Percentiles rank a stretch among this genome's conserved stretches.
Conservation (phyloP, 495 filamentous ascomycete genomes). For the Diplogelasinospora grovesii region DNA sequence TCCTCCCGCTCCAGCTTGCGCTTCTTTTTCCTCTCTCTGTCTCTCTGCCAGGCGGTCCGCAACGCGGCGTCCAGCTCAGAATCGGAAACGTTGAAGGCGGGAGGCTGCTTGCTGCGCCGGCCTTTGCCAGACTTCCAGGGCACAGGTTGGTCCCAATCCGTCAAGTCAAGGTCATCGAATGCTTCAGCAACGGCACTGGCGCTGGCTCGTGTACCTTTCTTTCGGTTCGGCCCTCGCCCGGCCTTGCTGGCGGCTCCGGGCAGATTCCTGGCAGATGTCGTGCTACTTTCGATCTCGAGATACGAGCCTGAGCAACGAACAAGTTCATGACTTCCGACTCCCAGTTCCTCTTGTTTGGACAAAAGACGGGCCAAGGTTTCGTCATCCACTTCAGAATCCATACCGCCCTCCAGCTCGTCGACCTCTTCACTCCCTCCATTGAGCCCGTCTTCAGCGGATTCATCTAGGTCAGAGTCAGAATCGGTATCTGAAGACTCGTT, state of each 20-base stretch:
- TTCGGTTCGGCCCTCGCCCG: neutral
- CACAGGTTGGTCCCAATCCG: constrained; percentile 68
- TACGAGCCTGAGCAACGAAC: constrained; percentile 43
- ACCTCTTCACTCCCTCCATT: too few species aligned
- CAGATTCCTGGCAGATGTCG: too few species aligned
- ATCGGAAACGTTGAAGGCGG: constrained; percentile 58
- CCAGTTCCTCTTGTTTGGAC: constrained; percentile 61
- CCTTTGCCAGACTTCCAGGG: constrained; percentile 49
- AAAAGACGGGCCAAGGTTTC: constrained; percentile 54
- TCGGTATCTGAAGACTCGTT: constrained; percentile 1
- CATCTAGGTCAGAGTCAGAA: constrained; percentile 23
- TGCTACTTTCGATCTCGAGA: too few species aligned
- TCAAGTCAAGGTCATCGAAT: constrained; percentile 74
- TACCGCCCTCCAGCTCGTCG: constrained; percentile 28
- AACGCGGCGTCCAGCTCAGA: constrained; percentile 63
- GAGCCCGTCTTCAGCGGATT: constrained; percentile 19
- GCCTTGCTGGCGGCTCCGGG: too few species aligned
- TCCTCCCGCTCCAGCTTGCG: constrained; percentile 75
- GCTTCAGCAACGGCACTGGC: constrained; percentile 56
- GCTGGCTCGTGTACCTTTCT: neutral
- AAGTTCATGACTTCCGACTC: constrained; percentile 51
- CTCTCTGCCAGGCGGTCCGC: constrained; percentile 59
- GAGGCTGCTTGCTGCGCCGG: constrained; percentile 43
- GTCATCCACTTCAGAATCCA: constrained; percentile 42
- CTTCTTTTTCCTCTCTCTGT: constrained; percentile 72